Evolutionary conservation across 495 filamentous ascomycete species (phyloP).

Genomic region (Thermothielavioides terrestris): DNA sequence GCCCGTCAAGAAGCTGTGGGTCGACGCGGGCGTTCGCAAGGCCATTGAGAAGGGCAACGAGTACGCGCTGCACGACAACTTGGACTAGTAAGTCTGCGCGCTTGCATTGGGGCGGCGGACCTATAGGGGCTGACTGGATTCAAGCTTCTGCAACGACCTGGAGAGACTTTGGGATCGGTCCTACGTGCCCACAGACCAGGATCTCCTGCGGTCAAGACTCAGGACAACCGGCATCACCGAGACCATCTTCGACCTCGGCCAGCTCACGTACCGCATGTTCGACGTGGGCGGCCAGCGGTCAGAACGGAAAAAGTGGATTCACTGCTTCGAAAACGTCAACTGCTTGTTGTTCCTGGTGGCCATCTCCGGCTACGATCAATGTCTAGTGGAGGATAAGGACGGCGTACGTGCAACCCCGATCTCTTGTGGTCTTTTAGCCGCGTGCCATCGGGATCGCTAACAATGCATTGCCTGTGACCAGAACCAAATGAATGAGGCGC

Average conservation of each 20-base stretch:
- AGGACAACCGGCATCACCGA: slow-evolving; percentile 96
- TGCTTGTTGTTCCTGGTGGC: slow-evolving; percentile 91
- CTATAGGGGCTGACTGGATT: background rate
- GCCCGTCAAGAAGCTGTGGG: slow-evolving; percentile 81
- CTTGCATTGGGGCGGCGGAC: background rate
- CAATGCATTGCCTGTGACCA: slow-evolving; percentile 28
- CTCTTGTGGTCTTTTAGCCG: no score
- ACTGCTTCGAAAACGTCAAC: slow-evolving; percentile 97
- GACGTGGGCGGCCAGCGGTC: slow-evolving; percentile 96
- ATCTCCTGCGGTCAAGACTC: slow-evolving; percentile 85
- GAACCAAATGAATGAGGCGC: slow-evolving; percentile 99
- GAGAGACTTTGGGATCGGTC: slow-evolving; percentile 80
- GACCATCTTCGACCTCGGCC: slow-evolving; percentile 88
- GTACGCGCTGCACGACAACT: slow-evolving; percentile 91
- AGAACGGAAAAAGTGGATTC: slow-evolving; percentile 99
- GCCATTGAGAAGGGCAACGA: slow-evolving; percentile 88
- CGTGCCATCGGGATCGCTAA: no score
- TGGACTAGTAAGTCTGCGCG: slow-evolving; percentile 67
- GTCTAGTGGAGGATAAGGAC: slow-evolving; percentile 93
- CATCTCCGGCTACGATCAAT: slow-evolving; percentile 95
- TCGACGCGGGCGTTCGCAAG: slow-evolving; percentile 71
- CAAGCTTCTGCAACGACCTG: slow-evolving; percentile 82
- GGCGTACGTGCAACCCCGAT: slow-evolving; percentile 56
- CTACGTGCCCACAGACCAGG: slow-evolving; percentile 94
- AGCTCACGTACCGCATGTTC: slow-evolving; percentile 97